A percentile compares a stretch with the other conserved stretches of the same genome.
These are phyloP conservation scores for Ogataea angusta DNA, from an alignment of 805 yeast species.

Conservation along the genomic window DNA sequence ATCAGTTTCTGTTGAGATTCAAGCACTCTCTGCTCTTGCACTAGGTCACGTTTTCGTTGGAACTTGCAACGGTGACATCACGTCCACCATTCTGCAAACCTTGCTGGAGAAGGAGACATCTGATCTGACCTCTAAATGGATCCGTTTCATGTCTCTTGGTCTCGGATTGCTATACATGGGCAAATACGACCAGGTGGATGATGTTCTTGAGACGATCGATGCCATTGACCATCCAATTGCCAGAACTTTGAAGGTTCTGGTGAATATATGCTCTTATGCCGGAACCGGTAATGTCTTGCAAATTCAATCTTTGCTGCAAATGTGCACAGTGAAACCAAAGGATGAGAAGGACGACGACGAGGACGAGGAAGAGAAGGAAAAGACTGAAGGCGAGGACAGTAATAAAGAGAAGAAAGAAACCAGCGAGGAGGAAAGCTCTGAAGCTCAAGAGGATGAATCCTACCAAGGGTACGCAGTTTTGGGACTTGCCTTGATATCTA, in stretches of 20 bases:
- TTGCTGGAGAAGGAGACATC: constrained; percentile 77
- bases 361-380: constrained; percentile 42
- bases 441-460: constrained; percentile 47
- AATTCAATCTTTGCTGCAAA: constrained; percentile 85
- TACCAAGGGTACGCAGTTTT: constrained; percentile 87
- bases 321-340: constrained; percentile 71
- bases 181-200: constrained; percentile 89
- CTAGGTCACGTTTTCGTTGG: constrained; percentile 95
- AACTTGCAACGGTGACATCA: constrained; percentile 90
- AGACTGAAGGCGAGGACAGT: constrained; percentile 22
- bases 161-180: constrained; percentile 90
- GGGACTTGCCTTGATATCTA: constrained; percentile 90
- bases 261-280: constrained; percentile 90
- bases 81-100: constrained; percentile 88
- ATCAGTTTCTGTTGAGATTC: constrained; percentile 68
- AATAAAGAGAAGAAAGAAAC: constrained; percentile 27
- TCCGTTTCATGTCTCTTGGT: constrained; percentile 86
- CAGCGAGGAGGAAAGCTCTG: constrained; percentile 32
- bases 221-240: constrained; percentile 96
- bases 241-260: constrained; percentile 81
- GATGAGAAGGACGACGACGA: constrained; percentile 58
- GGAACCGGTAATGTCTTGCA: constrained; percentile 97
- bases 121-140: constrained; percentile 83
- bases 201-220: constrained; percentile 87
- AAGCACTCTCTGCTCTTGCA: constrained; percentile 85